Base-by-base conservation (phyloP, 768 basidiomycete species). In the Phallus indusiatus region DNA sequence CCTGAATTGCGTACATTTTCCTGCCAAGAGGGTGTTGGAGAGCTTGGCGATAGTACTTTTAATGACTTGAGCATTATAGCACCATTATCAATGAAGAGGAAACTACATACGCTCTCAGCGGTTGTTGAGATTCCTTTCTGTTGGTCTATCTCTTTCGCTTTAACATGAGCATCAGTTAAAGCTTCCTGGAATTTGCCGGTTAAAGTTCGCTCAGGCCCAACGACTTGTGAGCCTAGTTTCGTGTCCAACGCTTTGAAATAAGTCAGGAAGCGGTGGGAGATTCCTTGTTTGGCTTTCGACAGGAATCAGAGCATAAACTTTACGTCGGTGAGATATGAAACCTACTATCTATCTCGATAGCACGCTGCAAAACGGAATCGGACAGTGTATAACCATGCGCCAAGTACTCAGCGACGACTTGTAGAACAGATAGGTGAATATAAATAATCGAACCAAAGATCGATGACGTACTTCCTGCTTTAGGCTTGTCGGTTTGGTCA, bases 371-470 rank as follows among this genome's bases (percentile, higher is more conserved):
- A 64, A 94, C 80, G 52, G 76, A 68, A 68, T 98, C 94, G 17
- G 84, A 83, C 24, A 98, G 79, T 54, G 67, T 67, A 73, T 98
- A 97, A 1, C 95, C 96, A 67, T 82, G 84, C 1, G 95, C 92
- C 49, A 99, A 81, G 71, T 94, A 92, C 70, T 97, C 95, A 28
- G 95, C 94, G 24, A 89, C 88, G 66, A 96, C 91, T 83, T 68
- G 61, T 59, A 62, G 28, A 1, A 2, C 47, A 4, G 16, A 42
- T 36, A 22, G 46, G 18, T 66, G 18, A 58, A 37, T 59, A 36
- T 18, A 22, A 54, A 34, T 9, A 34, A 33, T 12, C 11, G 47
- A 16, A 16, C 20, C 35, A 37, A 33, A 36, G 20, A 14, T 37
- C 18, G 0, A 17, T 0, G 6, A 73, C 84, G 65, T 65, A 89